These are phyloP conservation scores for Haplosporangium sp. DNA, from an alignment of 371 early-diverging fungal genomes.

Conservation along the genomic window DNA sequence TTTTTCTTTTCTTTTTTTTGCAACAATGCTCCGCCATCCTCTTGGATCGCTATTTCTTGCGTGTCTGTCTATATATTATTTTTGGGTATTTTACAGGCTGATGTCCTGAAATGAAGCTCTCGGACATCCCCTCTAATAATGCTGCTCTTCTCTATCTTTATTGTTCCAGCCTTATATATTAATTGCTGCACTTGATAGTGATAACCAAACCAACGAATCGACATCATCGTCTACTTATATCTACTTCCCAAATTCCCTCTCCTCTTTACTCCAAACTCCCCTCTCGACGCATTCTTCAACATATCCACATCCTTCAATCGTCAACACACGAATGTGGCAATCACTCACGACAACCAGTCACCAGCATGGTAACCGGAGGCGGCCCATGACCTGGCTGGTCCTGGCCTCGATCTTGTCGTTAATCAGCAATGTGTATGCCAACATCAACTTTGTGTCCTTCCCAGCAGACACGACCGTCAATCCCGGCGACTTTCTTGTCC, in stretches of 20 bases:
- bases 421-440: conserved; percentile 11
- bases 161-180: not conserved
- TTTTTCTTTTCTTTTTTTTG: not conserved
- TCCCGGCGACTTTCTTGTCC: conserved; percentile 8
- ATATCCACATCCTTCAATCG: too few relatives aligned
- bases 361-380: not conserved
- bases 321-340: too few relatives aligned
- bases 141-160: not conserved
- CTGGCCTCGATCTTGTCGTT: conserved; percentile 11
- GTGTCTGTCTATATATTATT: not conserved
- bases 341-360: not conserved
- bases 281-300: too few relatives aligned
- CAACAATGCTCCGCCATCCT: not conserved
- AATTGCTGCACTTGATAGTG: not conserved
- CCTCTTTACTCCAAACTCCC: too few relatives aligned
- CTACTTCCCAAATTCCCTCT: not conserved
- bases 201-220: not conserved
- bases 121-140: too few relatives aligned
- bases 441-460: conserved; percentile 19
- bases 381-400: not conserved
- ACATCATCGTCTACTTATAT: not conserved
- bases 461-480: not conserved
- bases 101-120: too few relatives aligned
- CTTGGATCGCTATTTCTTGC: not conserved
- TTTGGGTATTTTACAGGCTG: too few relatives aligned